Base-by-base conservation (phyloP, 495 filamentous ascomycete genomes). In the Aspergillus cavernicola region DNA sequence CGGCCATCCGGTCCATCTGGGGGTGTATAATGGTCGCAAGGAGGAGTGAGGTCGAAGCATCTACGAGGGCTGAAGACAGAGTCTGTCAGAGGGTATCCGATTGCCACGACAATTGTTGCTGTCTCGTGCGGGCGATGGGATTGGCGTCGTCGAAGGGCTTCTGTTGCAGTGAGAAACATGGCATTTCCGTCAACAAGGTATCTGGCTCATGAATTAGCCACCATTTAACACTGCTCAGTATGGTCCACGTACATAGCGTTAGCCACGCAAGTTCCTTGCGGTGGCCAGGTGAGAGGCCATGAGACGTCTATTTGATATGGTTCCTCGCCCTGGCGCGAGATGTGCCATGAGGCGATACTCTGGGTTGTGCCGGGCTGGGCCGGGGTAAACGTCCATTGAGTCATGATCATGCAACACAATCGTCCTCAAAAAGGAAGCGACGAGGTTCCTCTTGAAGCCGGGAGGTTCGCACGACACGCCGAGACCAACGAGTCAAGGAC, bases 171-270 rank as follows among this genome's bases (percentile, higher is more conserved):
- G 0, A 57, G 53, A 24, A 61, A 52, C 42, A 61, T 46, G 13
- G 62, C 62, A 33, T 65, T 65, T 9, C 62, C 62, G 37, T 65
- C 62, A 2, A 65, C 58, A 4, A 59, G 26, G 24, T 61, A 65
- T 15, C 62, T 65, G 29, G 24, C 3, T 24, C 16, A 8, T 1
- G 18, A n/a, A 11, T 54, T 20, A 22, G 15, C 39, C 26, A 39
- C 6, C 16, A 18, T 19, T 4, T 3, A 33, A 32, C 40, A 2
- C 40, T 35, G 16, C 15, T 24, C 5, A 9, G 26, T 29, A 9
- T 5, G 5, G 26, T 19, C 32, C 35, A 35, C 46, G 12, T 59
- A 64, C 61, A 64, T 44, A 9, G 40, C 50, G 29, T 65, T 61
- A 13, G 56, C 56, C 1, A n/a, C 44, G 22, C 32, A 47, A 12